A percentile compares a stretch with the other conserved stretches of the same genome.
Conservation (phyloP, 2,329 filamentous ascomycete genomes). For the Davidsoniella neocaledoniae region DNA sequence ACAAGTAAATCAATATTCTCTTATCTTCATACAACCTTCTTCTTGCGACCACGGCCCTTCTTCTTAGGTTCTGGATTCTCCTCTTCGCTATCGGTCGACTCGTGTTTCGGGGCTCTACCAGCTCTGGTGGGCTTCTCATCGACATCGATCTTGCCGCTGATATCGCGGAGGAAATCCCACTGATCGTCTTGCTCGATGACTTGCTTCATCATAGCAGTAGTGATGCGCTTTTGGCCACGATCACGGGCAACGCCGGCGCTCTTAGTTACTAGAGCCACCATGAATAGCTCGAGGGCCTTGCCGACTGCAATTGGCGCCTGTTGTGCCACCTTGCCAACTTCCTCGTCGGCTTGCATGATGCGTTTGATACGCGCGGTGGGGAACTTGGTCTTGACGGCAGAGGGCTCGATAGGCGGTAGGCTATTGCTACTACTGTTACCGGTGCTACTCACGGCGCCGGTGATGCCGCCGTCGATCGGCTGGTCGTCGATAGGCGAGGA, state of each 20-base stretch:
- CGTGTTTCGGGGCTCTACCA: slow-evolving; percentile 25
- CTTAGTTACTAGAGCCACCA: slow-evolving; percentile 84
- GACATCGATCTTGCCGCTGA: slow-evolving; percentile 62
- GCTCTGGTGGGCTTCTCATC: slow-evolving; percentile 34
- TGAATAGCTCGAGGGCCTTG: slow-evolving; percentile 92
- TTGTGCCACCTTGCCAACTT: slow-evolving; percentile 95
- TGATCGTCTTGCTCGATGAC: slow-evolving; percentile 79
- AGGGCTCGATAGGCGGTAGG: slow-evolving; percentile 35
- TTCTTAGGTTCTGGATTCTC: slow-evolving; percentile 31
- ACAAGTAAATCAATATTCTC: neutral
- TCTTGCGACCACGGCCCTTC: slow-evolving; percentile 34
- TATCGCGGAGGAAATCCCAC: slow-evolving; percentile 85
- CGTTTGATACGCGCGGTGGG: slow-evolving; percentile 95
- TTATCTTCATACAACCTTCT: slow-evolving; percentile 17
- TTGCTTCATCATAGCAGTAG: slow-evolving; percentile 78
- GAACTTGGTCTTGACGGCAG: slow-evolving; percentile 81
- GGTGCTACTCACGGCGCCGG: slow-evolving; percentile 16
- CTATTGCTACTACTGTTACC: slow-evolving; percentile 17
- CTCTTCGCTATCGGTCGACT: slow-evolving; percentile 27
- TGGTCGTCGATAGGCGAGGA: neutral
- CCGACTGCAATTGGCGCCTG: slow-evolving; percentile 92
- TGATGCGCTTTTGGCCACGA: slow-evolving; percentile 76
- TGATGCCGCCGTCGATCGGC: neutral
- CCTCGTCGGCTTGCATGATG: slow-evolving; percentile 98
- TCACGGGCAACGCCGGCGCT: slow-evolving; percentile 70